These are phyloP conservation scores for Neophaeococcomyces aloes DNA, from an alignment of 2,329 filamentous ascomycete species.

Conservation along the genomic window DNA sequence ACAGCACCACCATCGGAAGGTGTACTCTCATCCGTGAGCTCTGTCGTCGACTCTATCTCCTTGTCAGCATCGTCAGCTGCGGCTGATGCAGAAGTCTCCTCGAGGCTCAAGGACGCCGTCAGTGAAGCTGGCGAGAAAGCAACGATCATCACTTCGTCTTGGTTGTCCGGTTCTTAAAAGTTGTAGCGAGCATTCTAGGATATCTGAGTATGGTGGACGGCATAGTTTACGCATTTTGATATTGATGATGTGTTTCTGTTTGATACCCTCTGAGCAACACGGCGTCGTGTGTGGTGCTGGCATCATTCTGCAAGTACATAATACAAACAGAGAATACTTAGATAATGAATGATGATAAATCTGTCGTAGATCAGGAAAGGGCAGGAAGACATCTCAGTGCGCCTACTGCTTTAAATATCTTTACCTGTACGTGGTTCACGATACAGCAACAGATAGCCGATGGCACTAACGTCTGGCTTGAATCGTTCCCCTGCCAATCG, in stretches of 20 bases:
- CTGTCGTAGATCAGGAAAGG: not conserved
- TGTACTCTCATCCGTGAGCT: slow-evolving; percentile 6
- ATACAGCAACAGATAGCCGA: too few relatives aligned
- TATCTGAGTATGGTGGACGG: slow-evolving; percentile 2
- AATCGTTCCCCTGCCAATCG: too few relatives aligned
- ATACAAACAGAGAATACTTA: not conserved
- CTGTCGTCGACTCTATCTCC: slow-evolving; percentile 9
- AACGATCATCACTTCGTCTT: not conserved
- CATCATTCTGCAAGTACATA: slow-evolving; percentile 2
- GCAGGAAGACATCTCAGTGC: too few relatives aligned
- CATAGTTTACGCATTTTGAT: not conserved
- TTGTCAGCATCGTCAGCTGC: slow-evolving; percentile 13
- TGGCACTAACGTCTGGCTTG: too few relatives aligned
- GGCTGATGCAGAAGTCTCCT: not conserved
- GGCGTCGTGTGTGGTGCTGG: not conserved
- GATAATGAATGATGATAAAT: not conserved
- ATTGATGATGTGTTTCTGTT: slow-evolving; percentile 5
- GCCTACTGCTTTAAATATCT: too few relatives aligned
- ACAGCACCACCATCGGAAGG: slow-evolving; percentile 6
- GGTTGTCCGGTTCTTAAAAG: not conserved
- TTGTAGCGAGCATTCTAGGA: not conserved
- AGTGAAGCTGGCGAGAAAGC: not conserved
- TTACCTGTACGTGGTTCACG: too few relatives aligned
- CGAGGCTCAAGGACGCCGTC: slow-evolving; percentile 1
- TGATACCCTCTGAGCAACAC: slow-evolving; percentile 1